These are phyloP conservation scores for Aegle marmelos DNA, from an alignment of 345 rosid genomes.

Conservation along the genomic window DNA sequence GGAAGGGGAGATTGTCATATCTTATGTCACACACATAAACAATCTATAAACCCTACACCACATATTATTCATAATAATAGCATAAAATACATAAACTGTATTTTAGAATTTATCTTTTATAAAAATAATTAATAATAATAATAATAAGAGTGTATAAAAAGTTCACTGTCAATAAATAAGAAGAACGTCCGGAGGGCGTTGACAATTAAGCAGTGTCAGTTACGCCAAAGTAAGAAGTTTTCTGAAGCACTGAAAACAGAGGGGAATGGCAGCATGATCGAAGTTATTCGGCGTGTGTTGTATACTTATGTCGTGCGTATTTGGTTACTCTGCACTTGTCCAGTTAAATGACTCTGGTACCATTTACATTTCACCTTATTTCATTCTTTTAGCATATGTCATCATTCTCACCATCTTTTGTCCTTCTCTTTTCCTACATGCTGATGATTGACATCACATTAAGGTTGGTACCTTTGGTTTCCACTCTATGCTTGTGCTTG, in stretches of 20 bases:
- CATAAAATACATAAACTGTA: too few species aligned
- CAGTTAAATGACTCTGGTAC: conserved; percentile 84
- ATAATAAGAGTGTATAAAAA: too few species aligned
- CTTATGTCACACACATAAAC: too few species aligned
- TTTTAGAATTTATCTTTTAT: too few species aligned
- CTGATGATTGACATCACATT: background rate
- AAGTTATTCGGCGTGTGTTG: conserved; percentile 38
- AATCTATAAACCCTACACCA: too few species aligned
- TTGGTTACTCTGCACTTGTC: conserved; percentile 75
- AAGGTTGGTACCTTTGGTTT: conserved; percentile 89
- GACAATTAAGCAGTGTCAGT: conserved; percentile 2
- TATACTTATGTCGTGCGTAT: conserved; percentile 61
- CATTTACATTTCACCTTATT: background rate
- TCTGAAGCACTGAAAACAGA: conserved; percentile 2
- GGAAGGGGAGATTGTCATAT: too few species aligned
- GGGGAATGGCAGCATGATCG: conserved; percentile 33
- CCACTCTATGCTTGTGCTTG: conserved; percentile 66
- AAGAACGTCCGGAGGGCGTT: background rate
- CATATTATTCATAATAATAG: too few species aligned
- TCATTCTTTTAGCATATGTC: background rate
- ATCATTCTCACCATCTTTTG: background rate
- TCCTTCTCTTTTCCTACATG: background rate
- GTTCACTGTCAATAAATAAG: background rate
- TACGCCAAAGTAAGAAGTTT: background rate
- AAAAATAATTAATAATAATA: too few species aligned